Evolutionary conservation across 805 yeast genomes (phyloP).

Genomic region (Candida namnaoensis): DNA sequence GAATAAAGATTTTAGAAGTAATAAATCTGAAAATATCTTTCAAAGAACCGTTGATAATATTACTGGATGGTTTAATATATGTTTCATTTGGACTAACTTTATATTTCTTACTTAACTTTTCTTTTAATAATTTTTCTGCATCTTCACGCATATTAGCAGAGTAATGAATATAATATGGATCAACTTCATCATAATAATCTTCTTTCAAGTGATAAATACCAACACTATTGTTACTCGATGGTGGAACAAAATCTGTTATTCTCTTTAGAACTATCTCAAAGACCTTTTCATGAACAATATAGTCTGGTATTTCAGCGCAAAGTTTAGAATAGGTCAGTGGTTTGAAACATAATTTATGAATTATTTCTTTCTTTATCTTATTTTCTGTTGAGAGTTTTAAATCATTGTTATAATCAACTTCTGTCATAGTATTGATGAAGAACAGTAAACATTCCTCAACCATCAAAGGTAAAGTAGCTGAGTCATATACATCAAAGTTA

Average conservation of each 20-base stretch:
- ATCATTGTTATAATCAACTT: constrained; percentile 50
- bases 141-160: constrained; percentile 77
- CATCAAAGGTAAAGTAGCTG: constrained; percentile 43
- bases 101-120: constrained; percentile 31
- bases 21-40: constrained; percentile 41
- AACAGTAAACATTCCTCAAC: constrained; percentile 73
- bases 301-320: constrained; percentile 65
- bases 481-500: constrained; percentile 33
- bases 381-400: constrained; percentile 37
- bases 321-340: constrained; percentile 66
- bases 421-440: constrained; percentile 60
- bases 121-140: constrained; percentile 58
- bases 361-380: constrained; percentile 59
- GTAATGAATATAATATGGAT: constrained; percentile 79
- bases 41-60: constrained; percentile 23
- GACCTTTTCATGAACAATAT: constrained; percentile 58
- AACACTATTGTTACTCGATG: constrained; percentile 45
- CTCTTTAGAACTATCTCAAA: constrained; percentile 56
- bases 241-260: constrained; percentile 55
- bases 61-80: constrained; percentile 46
- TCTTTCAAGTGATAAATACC: constrained; percentile 65
- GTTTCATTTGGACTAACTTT: constrained; percentile 35
- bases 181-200: constrained; percentile 43
- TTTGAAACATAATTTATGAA: constrained; percentile 75
- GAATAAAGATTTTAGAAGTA: constrained; percentile 41